Conservation (phyloP, 768 basidiomycete genomes). For the Lactarius hatsudake region DNA sequence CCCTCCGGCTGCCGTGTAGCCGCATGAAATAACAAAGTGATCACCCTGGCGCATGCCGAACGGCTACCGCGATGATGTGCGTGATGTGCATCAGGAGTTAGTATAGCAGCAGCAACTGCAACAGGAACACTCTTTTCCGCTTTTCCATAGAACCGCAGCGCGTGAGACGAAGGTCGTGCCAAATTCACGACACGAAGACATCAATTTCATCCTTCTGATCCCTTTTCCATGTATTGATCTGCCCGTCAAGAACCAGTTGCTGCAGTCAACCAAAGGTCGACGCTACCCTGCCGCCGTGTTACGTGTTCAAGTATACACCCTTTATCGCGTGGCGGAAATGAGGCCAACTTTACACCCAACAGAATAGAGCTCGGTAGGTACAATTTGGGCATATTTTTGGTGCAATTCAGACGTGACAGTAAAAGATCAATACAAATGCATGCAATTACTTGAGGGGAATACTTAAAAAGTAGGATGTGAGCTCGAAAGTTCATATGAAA, state of each 20-base stretch:
- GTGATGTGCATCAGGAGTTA: neutral
- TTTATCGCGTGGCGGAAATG: neutral
- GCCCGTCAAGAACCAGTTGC: neutral
- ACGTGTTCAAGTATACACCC: neutral
- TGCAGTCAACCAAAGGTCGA: neutral
- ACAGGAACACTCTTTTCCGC: neutral
- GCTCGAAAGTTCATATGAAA: slow-evolving; percentile 20
- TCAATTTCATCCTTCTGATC: neutral
- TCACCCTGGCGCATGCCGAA: slow-evolving; percentile 21
- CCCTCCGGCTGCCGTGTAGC: slow-evolving; percentile 25
- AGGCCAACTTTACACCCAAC: neutral
- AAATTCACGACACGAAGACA: neutral
- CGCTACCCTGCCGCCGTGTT: neutral
- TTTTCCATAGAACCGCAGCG: too few species aligned
- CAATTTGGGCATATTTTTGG: slow-evolving; percentile 37
- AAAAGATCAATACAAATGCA: slow-evolving; percentile 32
- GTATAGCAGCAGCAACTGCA: neutral
- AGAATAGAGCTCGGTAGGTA: neutral
- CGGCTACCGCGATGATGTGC: neutral
- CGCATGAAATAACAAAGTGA: slow-evolving; percentile 27
- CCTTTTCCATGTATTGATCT: neutral
- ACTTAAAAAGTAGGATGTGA: slow-evolving; percentile 38
- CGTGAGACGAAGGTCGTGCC: neutral
- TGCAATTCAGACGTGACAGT: slow-evolving; percentile 28
- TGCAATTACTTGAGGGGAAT: slow-evolving; percentile 92